A percentile compares a stretch with the other conserved stretches of the same genome.
phyloP scores from a whole-genome alignment of 2,329 filamentous ascomycete genomes.

The Stromatinia cepivora region DNA sequence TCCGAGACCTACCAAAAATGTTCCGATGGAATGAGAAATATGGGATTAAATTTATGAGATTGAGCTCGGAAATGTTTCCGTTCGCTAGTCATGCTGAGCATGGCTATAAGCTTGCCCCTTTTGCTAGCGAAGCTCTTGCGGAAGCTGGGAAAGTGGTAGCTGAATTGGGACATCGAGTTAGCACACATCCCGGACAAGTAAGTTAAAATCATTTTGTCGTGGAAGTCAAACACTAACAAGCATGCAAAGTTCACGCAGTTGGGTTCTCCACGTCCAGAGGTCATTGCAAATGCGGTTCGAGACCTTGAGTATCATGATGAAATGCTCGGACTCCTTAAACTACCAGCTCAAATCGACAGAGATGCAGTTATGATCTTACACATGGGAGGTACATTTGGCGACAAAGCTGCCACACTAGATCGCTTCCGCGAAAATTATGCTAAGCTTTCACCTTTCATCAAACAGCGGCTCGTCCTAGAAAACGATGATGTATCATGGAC shows the following conservation, averaged over 20 bases:
- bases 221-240: not conserved
- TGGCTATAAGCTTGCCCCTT: slow-evolving; percentile 81
- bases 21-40: slow-evolving; percentile 89
- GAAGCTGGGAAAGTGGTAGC: slow-evolving; percentile 76
- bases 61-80: slow-evolving; percentile 96
- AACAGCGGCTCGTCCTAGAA: slow-evolving; percentile 81
- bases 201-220: not conserved
- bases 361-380: slow-evolving; percentile 95
- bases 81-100: slow-evolving; percentile 88
- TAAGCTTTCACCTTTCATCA: slow-evolving; percentile 67
- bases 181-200: slow-evolving; percentile 79
- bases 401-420: slow-evolving; percentile 56
- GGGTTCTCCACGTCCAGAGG: slow-evolving; percentile 75
- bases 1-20: slow-evolving; percentile 81
- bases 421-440: slow-evolving; percentile 55
- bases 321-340: slow-evolving; percentile 71
- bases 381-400: slow-evolving; percentile 87
- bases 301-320: slow-evolving; percentile 90
- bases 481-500: slow-evolving; percentile 93
- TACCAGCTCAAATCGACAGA: slow-evolving; percentile 75
- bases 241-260: slow-evolving; percentile 73
- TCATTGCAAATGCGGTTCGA: slow-evolving; percentile 73
- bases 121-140: slow-evolving; percentile 74
- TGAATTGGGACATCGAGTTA: slow-evolving; percentile 79
- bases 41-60: slow-evolving; percentile 85